Evolutionary conservation across 768 basidiomycete species (phyloP).

Genomic region (Lactarius quietus): DNA sequence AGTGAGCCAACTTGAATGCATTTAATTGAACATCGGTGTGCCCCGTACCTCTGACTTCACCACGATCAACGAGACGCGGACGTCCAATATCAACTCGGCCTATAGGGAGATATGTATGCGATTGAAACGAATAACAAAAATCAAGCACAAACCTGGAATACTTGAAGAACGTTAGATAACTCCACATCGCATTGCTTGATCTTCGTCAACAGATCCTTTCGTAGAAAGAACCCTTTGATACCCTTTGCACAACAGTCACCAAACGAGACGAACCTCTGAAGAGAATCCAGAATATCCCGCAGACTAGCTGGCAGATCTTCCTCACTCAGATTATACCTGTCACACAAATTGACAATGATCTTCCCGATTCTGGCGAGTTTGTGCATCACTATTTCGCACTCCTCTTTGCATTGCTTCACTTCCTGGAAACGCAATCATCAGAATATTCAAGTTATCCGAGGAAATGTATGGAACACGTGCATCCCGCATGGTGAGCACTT

Average conservation of each 20-base stretch:
- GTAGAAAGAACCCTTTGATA: neutral
- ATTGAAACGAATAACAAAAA: neutral
- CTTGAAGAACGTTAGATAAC: neutral
- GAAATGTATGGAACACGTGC: neutral
- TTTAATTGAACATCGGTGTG: neutral
- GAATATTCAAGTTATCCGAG: neutral
- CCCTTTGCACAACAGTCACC: neutral
- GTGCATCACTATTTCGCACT: neutral
- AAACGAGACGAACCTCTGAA: neutral
- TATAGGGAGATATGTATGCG: neutral
- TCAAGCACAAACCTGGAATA: neutral
- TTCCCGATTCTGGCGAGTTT: neutral
- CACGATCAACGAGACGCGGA: neutral
- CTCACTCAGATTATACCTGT: neutral
- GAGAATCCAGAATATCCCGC: neutral
- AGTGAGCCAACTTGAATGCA: neutral
- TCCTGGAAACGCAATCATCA: neutral
- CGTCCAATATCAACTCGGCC: neutral
- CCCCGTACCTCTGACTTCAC: neutral
- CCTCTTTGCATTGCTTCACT: neutral
- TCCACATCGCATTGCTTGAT: neutral
- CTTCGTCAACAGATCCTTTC: neutral
- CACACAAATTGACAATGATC: neutral
- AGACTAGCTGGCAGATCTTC: neutral
- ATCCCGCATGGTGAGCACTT: neutral